Percentiles rank a stretch among this genome's conserved stretches.
These are phyloP conservation scores for Inga leiocalycina DNA, from an alignment of 306 rosid genomes.

Conservation along the genomic window DNA sequence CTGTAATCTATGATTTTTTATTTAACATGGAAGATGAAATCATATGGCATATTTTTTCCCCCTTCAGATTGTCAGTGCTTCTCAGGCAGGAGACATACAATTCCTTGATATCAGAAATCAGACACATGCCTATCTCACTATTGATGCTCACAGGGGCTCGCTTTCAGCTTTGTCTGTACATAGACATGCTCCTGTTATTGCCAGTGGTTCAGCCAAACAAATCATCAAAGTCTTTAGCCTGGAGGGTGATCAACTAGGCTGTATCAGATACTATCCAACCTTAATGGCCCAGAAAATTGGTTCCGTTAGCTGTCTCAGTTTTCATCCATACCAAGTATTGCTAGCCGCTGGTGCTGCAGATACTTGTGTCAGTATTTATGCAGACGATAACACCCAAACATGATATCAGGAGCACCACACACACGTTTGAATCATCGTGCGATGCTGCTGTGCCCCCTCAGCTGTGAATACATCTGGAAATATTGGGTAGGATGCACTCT, in stretches of 20 bases:
- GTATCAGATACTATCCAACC: slow-evolving; percentile 80
- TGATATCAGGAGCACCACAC: slow-evolving; percentile 24
- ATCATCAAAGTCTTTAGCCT: slow-evolving; percentile 87
- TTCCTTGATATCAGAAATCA: slow-evolving; percentile 89
- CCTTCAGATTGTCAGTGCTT: slow-evolving; percentile 90
- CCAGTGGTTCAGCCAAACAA: slow-evolving; percentile 97
- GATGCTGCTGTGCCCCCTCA: slow-evolving; percentile 42
- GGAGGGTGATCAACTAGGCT: slow-evolving; percentile 89
- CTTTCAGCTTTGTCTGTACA: slow-evolving; percentile 96
- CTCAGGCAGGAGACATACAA: slow-evolving; percentile 95
- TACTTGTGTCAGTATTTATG: slow-evolving; percentile 78
- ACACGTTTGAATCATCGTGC: slow-evolving; percentile 30
- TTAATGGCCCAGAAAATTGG: slow-evolving; percentile 97
- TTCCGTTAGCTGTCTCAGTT: slow-evolving; percentile 82
- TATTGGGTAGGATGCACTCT: slow-evolving; percentile 54
- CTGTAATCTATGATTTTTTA: slow-evolving; percentile 14
- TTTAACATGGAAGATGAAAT: slow-evolving; percentile 11
- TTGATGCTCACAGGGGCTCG: slow-evolving; percentile 88
- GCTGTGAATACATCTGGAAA: slow-evolving; percentile 50
- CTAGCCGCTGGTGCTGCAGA: slow-evolving; percentile 98
- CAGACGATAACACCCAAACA: slow-evolving; percentile 63
- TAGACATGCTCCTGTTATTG: slow-evolving; percentile 92
- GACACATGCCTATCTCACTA: slow-evolving; percentile 68
- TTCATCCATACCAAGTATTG: slow-evolving; percentile 84
- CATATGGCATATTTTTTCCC: background rate